Percentiles rank a stretch among this genome's conserved stretches.
These are phyloP conservation scores for Cutaneotrichosporon daszewskae DNA, from an alignment of 1,284 basidiomycete species.

Conservation along the genomic window DNA sequence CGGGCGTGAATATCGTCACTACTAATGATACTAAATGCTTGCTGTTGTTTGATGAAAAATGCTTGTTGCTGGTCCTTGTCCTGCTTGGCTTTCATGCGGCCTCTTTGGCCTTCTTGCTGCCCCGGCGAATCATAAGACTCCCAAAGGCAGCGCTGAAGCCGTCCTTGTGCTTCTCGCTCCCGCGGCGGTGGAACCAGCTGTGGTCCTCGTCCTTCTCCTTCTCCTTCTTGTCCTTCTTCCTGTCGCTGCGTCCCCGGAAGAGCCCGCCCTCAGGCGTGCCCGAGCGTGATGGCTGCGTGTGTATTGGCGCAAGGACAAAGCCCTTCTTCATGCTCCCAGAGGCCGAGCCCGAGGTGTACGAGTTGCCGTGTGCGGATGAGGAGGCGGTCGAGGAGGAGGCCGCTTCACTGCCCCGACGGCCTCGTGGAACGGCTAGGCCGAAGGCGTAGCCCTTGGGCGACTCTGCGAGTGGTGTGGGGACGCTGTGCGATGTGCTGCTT, in stretches of 20 bases:
- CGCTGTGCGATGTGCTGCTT: neutral
- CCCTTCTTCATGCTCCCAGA: neutral
- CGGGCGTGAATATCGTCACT: neutral
- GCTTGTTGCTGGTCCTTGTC: neutral
- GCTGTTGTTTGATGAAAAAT: too few relatives aligned
- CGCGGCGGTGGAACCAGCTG: conserved; percentile 5
- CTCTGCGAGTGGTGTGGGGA: neutral
- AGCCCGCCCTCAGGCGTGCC: too few relatives aligned
- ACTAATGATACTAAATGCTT: too few relatives aligned
- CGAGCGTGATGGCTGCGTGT: too few relatives aligned
- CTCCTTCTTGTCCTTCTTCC: neutral
- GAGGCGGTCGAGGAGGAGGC: neutral
- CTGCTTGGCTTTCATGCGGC: neutral
- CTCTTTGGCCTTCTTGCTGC: conserved; percentile 5
- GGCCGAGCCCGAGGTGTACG: neutral
- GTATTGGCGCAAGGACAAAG: too few relatives aligned
- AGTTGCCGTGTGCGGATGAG: neutral
- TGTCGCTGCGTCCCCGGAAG: neutral
- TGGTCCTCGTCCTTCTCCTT: conserved; percentile 2
- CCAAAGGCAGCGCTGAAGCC: conserved; percentile 11
- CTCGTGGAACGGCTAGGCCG: neutral
- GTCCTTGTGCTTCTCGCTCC: conserved; percentile 7
- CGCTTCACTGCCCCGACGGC: neutral
- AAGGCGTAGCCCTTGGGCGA: neutral
- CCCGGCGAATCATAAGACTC: conserved; percentile 4